These are phyloP conservation scores for Ceratocystis cubensis DNA, from an alignment of 2,329 filamentous ascomycete species.

Conservation along the genomic window DNA sequence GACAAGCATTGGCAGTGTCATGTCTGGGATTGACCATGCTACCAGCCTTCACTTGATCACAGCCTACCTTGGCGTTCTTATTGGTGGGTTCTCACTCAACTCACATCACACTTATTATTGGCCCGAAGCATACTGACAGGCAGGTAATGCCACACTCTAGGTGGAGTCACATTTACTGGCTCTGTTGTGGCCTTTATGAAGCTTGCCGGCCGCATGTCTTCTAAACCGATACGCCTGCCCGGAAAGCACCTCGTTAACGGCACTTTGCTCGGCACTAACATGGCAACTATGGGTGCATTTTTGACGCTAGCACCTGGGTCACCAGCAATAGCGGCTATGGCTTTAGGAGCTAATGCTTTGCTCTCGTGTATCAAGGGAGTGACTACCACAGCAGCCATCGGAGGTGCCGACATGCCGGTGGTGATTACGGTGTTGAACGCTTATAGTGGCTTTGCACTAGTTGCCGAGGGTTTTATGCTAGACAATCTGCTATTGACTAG, in stretches of 20 bases:
- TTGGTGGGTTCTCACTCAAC: slow-evolving; percentile 36
- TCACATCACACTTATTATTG: too few relatives aligned
- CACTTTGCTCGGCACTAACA: slow-evolving; percentile 60
- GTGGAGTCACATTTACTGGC: slow-evolving; percentile 79
- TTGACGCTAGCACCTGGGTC: slow-evolving; percentile 69
- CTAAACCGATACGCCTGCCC: slow-evolving; percentile 57
- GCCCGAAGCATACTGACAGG: too few relatives aligned
- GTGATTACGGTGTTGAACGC: slow-evolving; percentile 85
- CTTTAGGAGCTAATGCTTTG: slow-evolving; percentile 60
- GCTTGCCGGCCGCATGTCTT: slow-evolving; percentile 70
- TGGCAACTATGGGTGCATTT: slow-evolving; percentile 74
- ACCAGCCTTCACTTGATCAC: slow-evolving; percentile 74
- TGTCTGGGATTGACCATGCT: slow-evolving; percentile 57
- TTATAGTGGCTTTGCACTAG: slow-evolving; percentile 79
- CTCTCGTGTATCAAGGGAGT: slow-evolving; percentile 77
- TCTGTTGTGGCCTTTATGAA: slow-evolving; percentile 85
- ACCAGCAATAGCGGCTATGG: slow-evolving; percentile 65
- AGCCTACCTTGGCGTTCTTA: slow-evolving; percentile 74
- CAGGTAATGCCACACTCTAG: slow-evolving; percentile 21
- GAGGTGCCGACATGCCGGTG: slow-evolving; percentile 88
- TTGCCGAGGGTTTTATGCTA: slow-evolving; percentile 85
- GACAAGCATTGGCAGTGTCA: slow-evolving; percentile 77
- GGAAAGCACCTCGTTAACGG: slow-evolving; percentile 66
- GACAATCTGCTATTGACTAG: slow-evolving; percentile 76
- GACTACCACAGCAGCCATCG: slow-evolving; percentile 78